Percentiles rank a stretch among this genome's conserved stretches.
Evolutionary conservation across 371 early-diverging fungal genomes (phyloP).

Genomic region (Dinochytrium kinnereticum): DNA sequence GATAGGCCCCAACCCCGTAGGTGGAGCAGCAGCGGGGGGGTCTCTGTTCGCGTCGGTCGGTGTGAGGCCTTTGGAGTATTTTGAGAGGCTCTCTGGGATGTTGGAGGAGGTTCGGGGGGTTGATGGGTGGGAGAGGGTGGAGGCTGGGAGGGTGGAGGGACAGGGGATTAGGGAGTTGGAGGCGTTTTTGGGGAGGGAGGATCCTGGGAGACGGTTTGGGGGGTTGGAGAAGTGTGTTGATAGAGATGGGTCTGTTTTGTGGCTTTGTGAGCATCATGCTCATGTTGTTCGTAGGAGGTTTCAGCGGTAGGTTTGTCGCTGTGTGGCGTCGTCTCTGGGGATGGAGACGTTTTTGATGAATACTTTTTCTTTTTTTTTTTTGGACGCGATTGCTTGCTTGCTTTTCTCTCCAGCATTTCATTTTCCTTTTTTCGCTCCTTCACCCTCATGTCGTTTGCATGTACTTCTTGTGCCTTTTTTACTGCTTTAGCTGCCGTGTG

Average conservation of each 20-base stretch:
- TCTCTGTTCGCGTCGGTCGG: conserved; percentile 4
- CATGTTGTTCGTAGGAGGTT: neutral
- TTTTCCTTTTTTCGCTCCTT: too few species aligned
- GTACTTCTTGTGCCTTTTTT: too few species aligned
- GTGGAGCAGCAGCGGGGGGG: neutral
- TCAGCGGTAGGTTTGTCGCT: too few species aligned
- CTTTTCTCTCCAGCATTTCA: too few species aligned
- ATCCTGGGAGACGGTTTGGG: conserved; percentile 17
- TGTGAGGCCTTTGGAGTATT: conserved; percentile 15
- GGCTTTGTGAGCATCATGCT: conserved; percentile 16
- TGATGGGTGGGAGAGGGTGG: neutral
- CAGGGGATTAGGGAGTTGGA: conserved; percentile 11
- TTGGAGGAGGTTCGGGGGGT: conserved; percentile 2
- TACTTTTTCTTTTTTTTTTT: too few species aligned
- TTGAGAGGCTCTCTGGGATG: neutral
- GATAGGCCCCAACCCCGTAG: neutral
- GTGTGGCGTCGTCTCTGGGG: too few species aligned
- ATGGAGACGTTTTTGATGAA: too few species aligned
- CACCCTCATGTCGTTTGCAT: too few species aligned
- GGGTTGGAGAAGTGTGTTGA: neutral
- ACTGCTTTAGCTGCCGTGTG: too few species aligned
- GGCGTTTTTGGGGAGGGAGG: conserved; percentile 13
- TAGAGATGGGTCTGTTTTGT: conserved; percentile 3
- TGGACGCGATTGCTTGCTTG: too few species aligned
- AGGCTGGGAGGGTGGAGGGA: conserved; percentile 10